Percentiles rank a stretch among this genome's conserved stretches.
Evolutionary conservation across 345 rosid species (phyloP).

Genomic region (Aethionema arabicum): DNA sequence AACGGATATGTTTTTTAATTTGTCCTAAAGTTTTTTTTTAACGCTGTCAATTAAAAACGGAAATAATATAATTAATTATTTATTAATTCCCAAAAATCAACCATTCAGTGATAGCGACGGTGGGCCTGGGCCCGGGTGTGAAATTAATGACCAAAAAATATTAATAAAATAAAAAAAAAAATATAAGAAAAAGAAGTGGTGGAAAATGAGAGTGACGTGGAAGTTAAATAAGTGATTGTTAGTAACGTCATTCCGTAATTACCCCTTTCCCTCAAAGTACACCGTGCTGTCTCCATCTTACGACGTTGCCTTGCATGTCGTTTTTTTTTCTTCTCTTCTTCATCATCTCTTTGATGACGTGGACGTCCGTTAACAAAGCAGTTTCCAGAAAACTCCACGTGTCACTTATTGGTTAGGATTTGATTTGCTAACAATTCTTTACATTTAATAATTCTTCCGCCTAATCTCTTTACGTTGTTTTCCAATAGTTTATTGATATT

Average conservation of each 20-base stretch:
- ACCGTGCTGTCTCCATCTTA: conserved; percentile 33
- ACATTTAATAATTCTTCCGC: conserved; percentile 3
- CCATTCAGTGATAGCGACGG: conserved; percentile 27
- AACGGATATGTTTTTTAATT: conserved; percentile 21
- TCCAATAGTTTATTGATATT: neutral
- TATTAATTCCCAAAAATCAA: neutral
- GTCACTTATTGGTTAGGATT: conserved; percentile 12
- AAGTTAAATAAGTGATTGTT: conserved; percentile 33
- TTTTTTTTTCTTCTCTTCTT: conserved; percentile 23
- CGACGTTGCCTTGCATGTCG: conserved; percentile 35
- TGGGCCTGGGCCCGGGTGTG: conserved; percentile 27
- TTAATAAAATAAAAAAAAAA: neutral
- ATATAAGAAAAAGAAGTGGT: conserved; percentile 30
- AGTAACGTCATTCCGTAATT: conserved; percentile 25
- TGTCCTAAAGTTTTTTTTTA: neutral
- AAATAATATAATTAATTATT: conserved; percentile 1
- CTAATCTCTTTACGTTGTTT: neutral
- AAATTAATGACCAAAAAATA: conserved; percentile 13
- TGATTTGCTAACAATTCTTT: conserved; percentile 8
- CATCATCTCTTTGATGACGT: conserved; percentile 10
- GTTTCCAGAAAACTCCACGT: conserved; percentile 26
- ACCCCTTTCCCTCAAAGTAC: conserved; percentile 29
- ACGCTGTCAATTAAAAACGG: conserved; percentile 1
- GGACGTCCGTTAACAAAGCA: conserved; percentile 19
- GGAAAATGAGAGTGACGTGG: conserved; percentile 33